Evolutionary conservation across 176 grass and related monocot genomes (phyloP).

Genomic region (Ampelocalamus luodianensis): DNA sequence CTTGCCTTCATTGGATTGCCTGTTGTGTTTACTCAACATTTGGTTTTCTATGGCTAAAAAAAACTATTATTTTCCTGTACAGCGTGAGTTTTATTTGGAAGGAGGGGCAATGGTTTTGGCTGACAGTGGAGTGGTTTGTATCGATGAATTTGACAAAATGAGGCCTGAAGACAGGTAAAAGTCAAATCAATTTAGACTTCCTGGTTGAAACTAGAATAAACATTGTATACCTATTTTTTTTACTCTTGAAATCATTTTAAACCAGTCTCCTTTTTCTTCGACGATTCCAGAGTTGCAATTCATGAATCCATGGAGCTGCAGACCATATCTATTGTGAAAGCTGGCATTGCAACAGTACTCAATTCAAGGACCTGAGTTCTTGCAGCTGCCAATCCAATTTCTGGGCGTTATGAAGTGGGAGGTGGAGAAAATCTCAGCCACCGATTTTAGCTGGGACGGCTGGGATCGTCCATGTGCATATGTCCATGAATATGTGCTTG

Average conservation of each 20-base stretch:
- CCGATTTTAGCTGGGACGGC: no score
- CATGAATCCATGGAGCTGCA: constrained; percentile 99
- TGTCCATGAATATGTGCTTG: no score
- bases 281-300: constrained; percentile 82
- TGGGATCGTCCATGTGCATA: no score
- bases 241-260: background rate
- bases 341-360: constrained; percentile 95
- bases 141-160: constrained; percentile 99
- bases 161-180: constrained; percentile 91
- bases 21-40: constrained; percentile 7
- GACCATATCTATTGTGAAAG: constrained; percentile 98
- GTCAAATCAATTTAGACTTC: background rate
- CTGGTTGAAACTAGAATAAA: background rate
- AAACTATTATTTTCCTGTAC: constrained; percentile 24
- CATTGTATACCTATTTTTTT: background rate
- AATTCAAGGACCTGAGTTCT: constrained; percentile 98
- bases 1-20: background rate
- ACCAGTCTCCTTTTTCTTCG: background rate
- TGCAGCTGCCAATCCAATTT: constrained; percentile 94
- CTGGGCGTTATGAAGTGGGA: constrained; percentile 92
- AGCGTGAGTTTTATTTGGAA: constrained; percentile 99
- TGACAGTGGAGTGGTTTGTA: constrained; percentile 94
- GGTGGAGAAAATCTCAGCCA: no score
- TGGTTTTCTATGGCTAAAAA: background rate
- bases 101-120: constrained; percentile 98